Evolutionary conservation across 2,329 filamentous ascomycete genomes (phyloP), one percentile per base, ranked within the genome.

Genomic region (Epicoccum nigrum): DNA sequence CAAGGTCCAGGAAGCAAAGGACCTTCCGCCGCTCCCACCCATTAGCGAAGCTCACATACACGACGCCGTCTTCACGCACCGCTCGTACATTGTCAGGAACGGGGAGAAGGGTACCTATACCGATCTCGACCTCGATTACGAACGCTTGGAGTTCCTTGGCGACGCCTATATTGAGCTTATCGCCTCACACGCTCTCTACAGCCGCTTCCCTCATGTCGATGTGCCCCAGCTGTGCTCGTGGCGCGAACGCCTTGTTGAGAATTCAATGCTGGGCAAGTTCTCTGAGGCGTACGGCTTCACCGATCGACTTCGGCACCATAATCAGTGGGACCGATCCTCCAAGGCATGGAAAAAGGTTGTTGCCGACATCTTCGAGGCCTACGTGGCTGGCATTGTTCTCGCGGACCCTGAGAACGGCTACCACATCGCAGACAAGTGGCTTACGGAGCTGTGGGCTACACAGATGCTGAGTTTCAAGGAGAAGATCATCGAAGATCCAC

Each of bases 321-420:
- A 67, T 12, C 47, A 71, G 38, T 62, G 57, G 56, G 63, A 74
- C 44, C 52, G 56, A 9, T 63, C 64, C 34, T 63, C 53, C 17
- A 71, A 63, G 63, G 67, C 25, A 45, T 75, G 44, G 65, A 81
- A 77, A 12, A 97, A 97, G 72, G 85, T 91, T 8, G 80, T 89
- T 48, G 92, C 87, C 7, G 93, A 97, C 68, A 81, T 97, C 15
- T 95, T 97, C 63, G 93, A 97, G 71, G 89, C 93, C 0, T 97
- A 95, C 62, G 84, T 96, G 13, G 92, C 89, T 7, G 92, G 88
- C 3, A 75, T 92, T 5, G 82, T 96, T 27, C 76, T 90, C 2
- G 86, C 87, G 1, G 83, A 91, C 62, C 79, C 84, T 0, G 72
- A 76, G 7, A 69, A 83, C 38, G 92, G 92, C 1, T 81, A 88